Conservation (phyloP, 2,329 filamentous ascomycete species). For the Zasmidium citrigriseum region DNA sequence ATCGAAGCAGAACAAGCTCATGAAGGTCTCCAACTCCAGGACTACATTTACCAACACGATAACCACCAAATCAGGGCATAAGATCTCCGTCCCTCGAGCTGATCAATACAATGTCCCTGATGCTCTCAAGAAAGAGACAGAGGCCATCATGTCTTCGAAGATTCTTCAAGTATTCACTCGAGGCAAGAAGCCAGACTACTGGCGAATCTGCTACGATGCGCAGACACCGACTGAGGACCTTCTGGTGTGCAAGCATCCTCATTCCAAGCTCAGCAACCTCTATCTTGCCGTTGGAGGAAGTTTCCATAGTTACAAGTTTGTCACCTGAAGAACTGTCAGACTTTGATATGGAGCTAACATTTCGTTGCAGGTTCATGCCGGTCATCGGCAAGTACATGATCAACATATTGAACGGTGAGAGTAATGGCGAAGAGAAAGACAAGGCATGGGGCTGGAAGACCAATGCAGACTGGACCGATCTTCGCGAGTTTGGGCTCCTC, state of each 20-base stretch:
- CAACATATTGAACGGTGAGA: conserved; percentile 40
- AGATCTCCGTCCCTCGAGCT: conserved; percentile 53
- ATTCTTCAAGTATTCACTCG: conserved; percentile 37
- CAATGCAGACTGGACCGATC: conserved; percentile 17
- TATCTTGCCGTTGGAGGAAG: conserved; percentile 64
- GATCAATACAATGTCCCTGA: conserved; percentile 22
- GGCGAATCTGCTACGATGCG: conserved; percentile 60
- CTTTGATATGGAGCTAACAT: not conserved
- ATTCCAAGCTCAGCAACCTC: conserved; percentile 52
- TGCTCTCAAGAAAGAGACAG: conserved; percentile 19
- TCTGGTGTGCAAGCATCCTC: conserved; percentile 56
- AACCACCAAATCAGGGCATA: conserved; percentile 48
- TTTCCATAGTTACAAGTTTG: conserved; percentile 53
- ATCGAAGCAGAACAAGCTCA: conserved; percentile 47
- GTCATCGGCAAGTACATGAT: conserved; percentile 62
- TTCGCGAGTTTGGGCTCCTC: conserved; percentile 19
- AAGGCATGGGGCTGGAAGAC: conserved; percentile 25
- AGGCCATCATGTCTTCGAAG: conserved; percentile 18
- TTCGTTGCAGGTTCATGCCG: conserved; percentile 61
- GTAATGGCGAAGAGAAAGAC: conserved; percentile 41
- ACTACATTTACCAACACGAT: conserved; percentile 58
- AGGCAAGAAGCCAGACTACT: conserved; percentile 39
- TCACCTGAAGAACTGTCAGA: not conserved
- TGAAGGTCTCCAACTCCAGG: conserved; percentile 64
- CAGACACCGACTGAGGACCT: conserved; percentile 65